These are phyloP conservation scores for Limtongia smithiae DNA, from an alignment of 805 yeast species.

Conservation along the genomic window DNA sequence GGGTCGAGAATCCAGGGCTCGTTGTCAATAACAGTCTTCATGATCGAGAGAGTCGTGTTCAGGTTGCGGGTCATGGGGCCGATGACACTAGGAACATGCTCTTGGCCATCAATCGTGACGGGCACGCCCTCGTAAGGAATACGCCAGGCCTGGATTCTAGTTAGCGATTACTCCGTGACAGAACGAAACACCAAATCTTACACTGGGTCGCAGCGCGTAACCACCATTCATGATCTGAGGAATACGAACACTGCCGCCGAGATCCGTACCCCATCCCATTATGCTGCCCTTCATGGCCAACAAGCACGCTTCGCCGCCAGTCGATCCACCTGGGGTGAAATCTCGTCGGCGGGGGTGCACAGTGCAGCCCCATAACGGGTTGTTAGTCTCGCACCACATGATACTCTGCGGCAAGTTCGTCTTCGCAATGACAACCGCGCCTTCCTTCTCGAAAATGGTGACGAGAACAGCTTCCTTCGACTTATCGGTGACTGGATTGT, in stretches of 20 bases:
- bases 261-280: slow-evolving; percentile 54
- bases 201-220: slow-evolving; percentile 45
- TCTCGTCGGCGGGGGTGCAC: slow-evolving; percentile 45
- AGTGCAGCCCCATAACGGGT: slow-evolving; percentile 47
- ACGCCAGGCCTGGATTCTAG: slow-evolving; percentile 30
- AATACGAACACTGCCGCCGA: slow-evolving; percentile 52
- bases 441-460: slow-evolving; percentile 46
- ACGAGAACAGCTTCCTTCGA: slow-evolving; percentile 48
- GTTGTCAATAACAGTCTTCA: slow-evolving; percentile 40
- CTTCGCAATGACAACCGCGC: slow-evolving; percentile 61
- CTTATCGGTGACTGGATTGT: slow-evolving; percentile 43
- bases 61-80: slow-evolving; percentile 48
- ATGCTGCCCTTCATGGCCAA: slow-evolving; percentile 45
- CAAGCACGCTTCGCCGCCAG: slow-evolving; percentile 58
- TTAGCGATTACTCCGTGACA: background rate
- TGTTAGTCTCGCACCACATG: slow-evolving; percentile 48
- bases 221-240: slow-evolving; percentile 47
- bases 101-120: slow-evolving; percentile 49
- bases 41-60: slow-evolving; percentile 42
- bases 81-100: slow-evolving; percentile 49
- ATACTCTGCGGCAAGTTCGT: slow-evolving; percentile 55
- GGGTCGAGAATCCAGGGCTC: slow-evolving; percentile 52
- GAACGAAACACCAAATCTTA: background rate
- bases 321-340: slow-evolving; percentile 51
- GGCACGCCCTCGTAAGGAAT: slow-evolving; percentile 36